Evolutionary conservation across 441 rosid species (phyloP), one percentile per base, ranked within the genome.

Genomic region (Lepidium campestre): DNA sequence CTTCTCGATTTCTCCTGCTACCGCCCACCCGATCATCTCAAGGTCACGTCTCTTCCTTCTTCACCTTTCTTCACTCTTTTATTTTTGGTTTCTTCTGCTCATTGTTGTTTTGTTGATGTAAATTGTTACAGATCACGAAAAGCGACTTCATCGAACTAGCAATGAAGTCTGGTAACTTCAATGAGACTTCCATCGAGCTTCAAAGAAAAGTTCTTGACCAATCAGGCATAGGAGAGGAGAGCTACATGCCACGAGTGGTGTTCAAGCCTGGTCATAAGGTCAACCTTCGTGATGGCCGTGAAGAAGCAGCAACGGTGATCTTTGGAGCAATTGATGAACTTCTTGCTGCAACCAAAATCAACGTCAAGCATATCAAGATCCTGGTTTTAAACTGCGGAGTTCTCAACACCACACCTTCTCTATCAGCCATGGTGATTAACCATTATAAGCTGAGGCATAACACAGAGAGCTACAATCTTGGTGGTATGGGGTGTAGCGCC

Each of bases 401-500:
- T 15, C 82, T 89, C 9, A 89, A 85, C 59, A 81, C 93, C 0
- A 84, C 89, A 1, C 91, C 93, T 0, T 86, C 91, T 17, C 72
- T 86, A 10, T 80, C 96, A 2, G 77, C 93, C 32, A 89, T 81
- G 91, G 74, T 89, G 15, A 82, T 87, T 40, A 89, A 86, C 47
- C 86, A 80, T 65, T 86, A 85, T 58, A 89, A 85, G 74, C 81
- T 87, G 20, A 57, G 82, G 67, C 89, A 86, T 19, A 66, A 82
- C 61, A 78, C 86, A 50, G 79, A 73, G 42, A 86, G 85, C 84
- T 86, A 80, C 78, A 86, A 85, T 61, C 85, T 89, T 17, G 91
- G 89, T 17, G 96, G 89, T 6, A 89, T 86, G 96, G 89, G 93
- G 0, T 86, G 93, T 40, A 71, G 89, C 14, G 91, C 91, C 0